Evolutionary conservation across 2,329 filamentous ascomycete genomes (phyloP).

Genomic region (Beauveria medogensis): DNA sequence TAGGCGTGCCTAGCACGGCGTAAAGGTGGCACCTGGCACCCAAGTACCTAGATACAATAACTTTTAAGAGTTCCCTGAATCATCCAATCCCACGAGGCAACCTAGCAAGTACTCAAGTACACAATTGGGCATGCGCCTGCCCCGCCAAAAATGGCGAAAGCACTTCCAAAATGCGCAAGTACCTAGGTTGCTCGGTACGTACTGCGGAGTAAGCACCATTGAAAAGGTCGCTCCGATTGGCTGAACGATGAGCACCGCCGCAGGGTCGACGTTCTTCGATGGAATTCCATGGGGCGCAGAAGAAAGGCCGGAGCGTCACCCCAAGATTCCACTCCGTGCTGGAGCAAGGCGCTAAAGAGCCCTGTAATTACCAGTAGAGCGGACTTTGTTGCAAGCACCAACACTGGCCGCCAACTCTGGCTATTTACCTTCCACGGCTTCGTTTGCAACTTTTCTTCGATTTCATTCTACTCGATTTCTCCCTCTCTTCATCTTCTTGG

Average conservation of each 20-base stretch:
- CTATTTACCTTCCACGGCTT: no score
- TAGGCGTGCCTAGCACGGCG: no score
- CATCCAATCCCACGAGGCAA: no score
- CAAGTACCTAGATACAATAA: no score
- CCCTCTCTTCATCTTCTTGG: no score
- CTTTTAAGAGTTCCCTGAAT: no score
- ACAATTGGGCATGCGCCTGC: no score
- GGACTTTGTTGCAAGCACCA: background rate
- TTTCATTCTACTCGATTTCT: no score
- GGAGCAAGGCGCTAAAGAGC: background rate
- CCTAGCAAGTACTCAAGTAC: no score
- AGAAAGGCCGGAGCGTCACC: slow-evolving; percentile 1
- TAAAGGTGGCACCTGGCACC: no score
- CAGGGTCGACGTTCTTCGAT: slow-evolving; percentile 34
- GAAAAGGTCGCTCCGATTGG: slow-evolving; percentile 6
- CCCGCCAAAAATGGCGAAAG: no score
- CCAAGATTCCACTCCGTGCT: background rate
- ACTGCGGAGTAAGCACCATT: background rate
- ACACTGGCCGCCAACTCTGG: background rate
- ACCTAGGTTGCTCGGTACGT: background rate
- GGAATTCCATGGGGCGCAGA: slow-evolving; percentile 34
- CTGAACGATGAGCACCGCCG: slow-evolving; percentile 24
- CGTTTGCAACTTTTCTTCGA: no score
- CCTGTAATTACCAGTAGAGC: background rate
- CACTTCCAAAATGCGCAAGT: background rate